Conservation (phyloP, 345 rosid species). For the Acer campestre region DNA sequence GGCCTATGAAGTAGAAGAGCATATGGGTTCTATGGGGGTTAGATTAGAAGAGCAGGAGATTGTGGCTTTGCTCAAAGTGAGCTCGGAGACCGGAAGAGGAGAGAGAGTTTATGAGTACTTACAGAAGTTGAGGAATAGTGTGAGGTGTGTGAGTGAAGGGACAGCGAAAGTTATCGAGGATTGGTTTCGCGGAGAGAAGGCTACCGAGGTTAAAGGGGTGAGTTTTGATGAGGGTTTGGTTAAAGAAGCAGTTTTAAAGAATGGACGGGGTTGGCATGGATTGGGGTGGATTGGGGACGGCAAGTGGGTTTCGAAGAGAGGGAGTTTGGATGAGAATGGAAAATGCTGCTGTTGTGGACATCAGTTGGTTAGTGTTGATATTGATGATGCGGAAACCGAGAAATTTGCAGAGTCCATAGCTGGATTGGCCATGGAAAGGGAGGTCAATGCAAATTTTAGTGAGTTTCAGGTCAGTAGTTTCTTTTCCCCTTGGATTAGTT, state of each 20-base stretch:
- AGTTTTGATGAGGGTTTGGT: conserved; percentile 36
- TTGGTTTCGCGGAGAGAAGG: conserved; percentile 55
- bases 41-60: conserved; percentile 68
- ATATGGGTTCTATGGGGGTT: conserved; percentile 56
- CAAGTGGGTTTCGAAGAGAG: conserved; percentile 64
- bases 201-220: conserved; percentile 34
- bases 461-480: conserved; percentile 68
- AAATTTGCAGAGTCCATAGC: conserved; percentile 68
- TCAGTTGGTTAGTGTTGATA: conserved; percentile 68
- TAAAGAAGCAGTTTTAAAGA: conserved; percentile 50
- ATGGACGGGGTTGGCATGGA: conserved; percentile 98
- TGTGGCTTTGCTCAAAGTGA: conserved; percentile 66
- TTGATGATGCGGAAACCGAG: conserved; percentile 63
- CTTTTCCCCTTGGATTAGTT: too few species aligned
- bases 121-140: conserved; percentile 66
- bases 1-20: conserved; percentile 82
- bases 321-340: conserved; percentile 49
- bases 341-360: conserved; percentile 68
- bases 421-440: conserved; percentile 79
- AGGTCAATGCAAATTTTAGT: conserved; percentile 70
- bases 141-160: conserved; percentile 60
- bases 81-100: conserved; percentile 53
- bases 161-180: conserved; percentile 55
- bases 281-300: conserved; percentile 91
- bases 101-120: conserved; percentile 69